These are phyloP conservation scores for Pythium aquatile DNA, from an alignment of 352 stramenopile genomes.

Conservation along the genomic window DNA sequence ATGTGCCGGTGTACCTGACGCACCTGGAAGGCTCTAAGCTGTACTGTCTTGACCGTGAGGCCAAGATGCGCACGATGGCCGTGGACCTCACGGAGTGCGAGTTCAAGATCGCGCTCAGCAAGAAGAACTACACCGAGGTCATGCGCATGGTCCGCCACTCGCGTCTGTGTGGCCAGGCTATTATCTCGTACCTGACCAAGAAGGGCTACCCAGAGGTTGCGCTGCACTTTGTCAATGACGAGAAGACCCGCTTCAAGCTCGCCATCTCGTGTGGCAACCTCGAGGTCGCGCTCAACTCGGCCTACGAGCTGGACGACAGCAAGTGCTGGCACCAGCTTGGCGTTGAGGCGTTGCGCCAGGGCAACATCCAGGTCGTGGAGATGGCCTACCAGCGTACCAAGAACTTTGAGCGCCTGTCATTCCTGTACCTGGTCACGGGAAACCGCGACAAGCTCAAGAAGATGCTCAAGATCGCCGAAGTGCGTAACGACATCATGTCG, in stretches of 20 bases:
- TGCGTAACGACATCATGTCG: slow-evolving; percentile 97
- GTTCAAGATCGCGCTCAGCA: slow-evolving; percentile 96
- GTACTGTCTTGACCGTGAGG: slow-evolving; percentile 96
- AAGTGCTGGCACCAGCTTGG: slow-evolving; percentile 97
- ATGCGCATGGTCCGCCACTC: slow-evolving; percentile 99
- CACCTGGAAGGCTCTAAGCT: slow-evolving; percentile 94
- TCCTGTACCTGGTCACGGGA: slow-evolving; percentile 98
- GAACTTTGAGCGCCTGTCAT: slow-evolving; percentile 99
- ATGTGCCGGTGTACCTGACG: slow-evolving; percentile 97
- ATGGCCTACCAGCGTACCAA: slow-evolving; percentile 99
- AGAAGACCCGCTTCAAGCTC: slow-evolving; percentile 97
- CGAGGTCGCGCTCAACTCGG: slow-evolving; percentile 96
- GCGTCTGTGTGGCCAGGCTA: slow-evolving; percentile 96
- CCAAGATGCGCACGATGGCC: slow-evolving; percentile 94
- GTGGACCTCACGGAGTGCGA: slow-evolving; percentile 99
- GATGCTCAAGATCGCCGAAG: slow-evolving; percentile 99
- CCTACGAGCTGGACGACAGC: slow-evolving; percentile 94
- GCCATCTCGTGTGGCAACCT: slow-evolving; percentile 99
- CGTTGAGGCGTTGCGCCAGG: slow-evolving; percentile 96
- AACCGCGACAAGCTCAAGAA: slow-evolving; percentile 99
- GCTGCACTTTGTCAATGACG: slow-evolving; percentile 99
- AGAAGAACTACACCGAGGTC: slow-evolving; percentile 97
- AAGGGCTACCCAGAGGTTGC: slow-evolving; percentile 99
- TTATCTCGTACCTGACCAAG: slow-evolving; percentile 98
- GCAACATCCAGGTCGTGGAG: slow-evolving; percentile 99